These are phyloP conservation scores for Aspergillus novofumigatus DNA, from an alignment of 2,329 filamentous ascomycete species.

Conservation along the genomic window DNA sequence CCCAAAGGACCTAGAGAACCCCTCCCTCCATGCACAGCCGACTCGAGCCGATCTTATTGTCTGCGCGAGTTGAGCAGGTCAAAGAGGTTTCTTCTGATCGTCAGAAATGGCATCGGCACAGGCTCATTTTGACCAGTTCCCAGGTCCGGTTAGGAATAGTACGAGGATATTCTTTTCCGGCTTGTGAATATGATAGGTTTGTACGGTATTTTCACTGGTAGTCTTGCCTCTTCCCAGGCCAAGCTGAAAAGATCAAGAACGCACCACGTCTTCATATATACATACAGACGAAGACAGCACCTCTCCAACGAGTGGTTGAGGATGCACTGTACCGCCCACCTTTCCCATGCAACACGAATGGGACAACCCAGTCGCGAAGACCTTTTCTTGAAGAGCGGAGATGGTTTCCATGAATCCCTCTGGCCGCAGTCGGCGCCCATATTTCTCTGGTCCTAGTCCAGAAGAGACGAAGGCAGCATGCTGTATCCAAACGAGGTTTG, in stretches of 20 bases:
- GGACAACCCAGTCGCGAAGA: neutral
- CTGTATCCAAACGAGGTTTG: neutral
- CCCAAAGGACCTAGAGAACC: neutral
- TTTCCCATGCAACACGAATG: neutral
- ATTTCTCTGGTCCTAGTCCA: neutral
- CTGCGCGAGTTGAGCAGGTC: neutral
- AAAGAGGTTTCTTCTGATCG: neutral
- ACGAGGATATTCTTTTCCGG: neutral
- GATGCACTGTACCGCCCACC: neutral
- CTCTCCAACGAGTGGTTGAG: neutral
- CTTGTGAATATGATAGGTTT: neutral
- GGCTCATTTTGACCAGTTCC: neutral
- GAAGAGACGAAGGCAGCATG: neutral
- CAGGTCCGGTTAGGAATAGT: neutral
- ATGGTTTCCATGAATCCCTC: neutral
- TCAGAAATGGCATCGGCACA: neutral
- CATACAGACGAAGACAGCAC: slow-evolving; percentile 1
- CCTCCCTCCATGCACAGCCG: too few species aligned
- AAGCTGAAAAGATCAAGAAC: neutral
- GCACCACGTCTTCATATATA: slow-evolving; percentile 2
- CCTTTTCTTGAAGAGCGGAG: slow-evolving; percentile 2
- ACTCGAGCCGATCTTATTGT: neutral
- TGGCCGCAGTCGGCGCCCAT: neutral
- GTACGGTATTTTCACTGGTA: neutral
- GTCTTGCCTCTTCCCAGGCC: neutral